Evolutionary conservation across 108 stramenopile genomes (phyloP), one percentile per base, ranked within the genome.

Genomic region (Fragilaria radians): DNA sequence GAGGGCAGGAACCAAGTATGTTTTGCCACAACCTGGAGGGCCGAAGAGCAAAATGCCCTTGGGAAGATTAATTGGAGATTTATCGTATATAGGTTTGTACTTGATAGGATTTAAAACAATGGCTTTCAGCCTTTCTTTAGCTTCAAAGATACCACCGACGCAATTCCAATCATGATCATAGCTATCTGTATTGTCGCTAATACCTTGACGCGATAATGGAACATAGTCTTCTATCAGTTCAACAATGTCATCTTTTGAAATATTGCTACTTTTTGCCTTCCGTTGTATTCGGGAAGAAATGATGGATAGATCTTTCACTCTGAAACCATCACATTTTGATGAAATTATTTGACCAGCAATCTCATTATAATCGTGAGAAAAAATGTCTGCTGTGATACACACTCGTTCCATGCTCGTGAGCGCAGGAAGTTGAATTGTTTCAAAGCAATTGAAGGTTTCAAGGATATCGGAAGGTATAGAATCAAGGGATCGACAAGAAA

Each of bases 1-100:
- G 34, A 96, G 82, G 3, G 95, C 88, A 19, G 91, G 84, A 3
- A 95, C 89, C 28, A 97, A 63, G 49, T 79, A 72, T 28, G 78
- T 80, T 73, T 94, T 94, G 1, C 89, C 93, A 73, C 72, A 77
- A 28, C 93, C 93, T 5, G 85, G 75, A 3, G 71, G 76, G 5
- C 93, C 93, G 57, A 74, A 89, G 18, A 94, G 70, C 11, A 94
- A 69, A 52, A 90, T 57, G 5, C 93, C 93, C 34, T 78, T 63
- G 3, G 93, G 93, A 33, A 87, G 68, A 19, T 69, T 58, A 22
- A 86, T 78, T 25, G 77, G 79, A 30, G 83, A 69, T 59, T 73
- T 68, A 42, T 78, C 63, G 57, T 86, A 94, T 7, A 94, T 80
- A 24, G 32, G 52, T 52, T 56, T 60, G 65, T 86, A 94, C 36